These are phyloP conservation scores for Cyclotella cryptica DNA, from an alignment of 108 stramenopile species.

Conservation along the genomic window DNA sequence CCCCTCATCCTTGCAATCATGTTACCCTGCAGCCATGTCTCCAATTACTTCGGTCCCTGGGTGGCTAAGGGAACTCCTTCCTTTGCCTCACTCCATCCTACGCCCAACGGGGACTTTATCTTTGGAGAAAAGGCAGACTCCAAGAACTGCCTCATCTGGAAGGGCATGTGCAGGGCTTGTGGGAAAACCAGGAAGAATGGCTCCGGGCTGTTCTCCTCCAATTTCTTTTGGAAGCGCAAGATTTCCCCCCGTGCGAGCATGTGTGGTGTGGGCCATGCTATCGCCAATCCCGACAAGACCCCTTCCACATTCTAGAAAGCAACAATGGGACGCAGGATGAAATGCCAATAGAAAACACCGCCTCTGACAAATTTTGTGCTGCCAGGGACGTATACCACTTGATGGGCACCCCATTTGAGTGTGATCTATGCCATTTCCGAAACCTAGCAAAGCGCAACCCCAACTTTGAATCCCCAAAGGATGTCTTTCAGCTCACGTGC, in stretches of 20 bases:
- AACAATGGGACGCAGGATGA: not conserved
- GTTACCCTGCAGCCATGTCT: no score
- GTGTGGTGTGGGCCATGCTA: constrained; percentile 1
- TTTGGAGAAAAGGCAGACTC: no score
- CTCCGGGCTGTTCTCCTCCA: not conserved
- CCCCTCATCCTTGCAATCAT: no score
- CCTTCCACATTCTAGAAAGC: not conserved
- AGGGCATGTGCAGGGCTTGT: not conserved
- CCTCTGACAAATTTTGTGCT: not conserved
- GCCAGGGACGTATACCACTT: not conserved
- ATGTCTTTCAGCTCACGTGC: not conserved
- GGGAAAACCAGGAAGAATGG: not conserved
- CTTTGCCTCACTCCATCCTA: no score
- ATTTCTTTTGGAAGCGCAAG: not conserved
- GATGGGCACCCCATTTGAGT: not conserved
- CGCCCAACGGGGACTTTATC: no score
- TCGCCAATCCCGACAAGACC: not conserved
- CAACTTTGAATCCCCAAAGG: not conserved
- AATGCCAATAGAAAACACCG: not conserved
- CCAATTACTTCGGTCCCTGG: no score
- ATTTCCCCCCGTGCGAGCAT: constrained; percentile 1
- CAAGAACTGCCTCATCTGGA: no score
- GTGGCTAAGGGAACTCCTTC: no score
- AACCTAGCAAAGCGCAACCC: not conserved
- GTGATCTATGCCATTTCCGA: no score